Conservation (phyloP, 352 stramenopile genomes). For the Phytophthora chlamydospora region DNA sequence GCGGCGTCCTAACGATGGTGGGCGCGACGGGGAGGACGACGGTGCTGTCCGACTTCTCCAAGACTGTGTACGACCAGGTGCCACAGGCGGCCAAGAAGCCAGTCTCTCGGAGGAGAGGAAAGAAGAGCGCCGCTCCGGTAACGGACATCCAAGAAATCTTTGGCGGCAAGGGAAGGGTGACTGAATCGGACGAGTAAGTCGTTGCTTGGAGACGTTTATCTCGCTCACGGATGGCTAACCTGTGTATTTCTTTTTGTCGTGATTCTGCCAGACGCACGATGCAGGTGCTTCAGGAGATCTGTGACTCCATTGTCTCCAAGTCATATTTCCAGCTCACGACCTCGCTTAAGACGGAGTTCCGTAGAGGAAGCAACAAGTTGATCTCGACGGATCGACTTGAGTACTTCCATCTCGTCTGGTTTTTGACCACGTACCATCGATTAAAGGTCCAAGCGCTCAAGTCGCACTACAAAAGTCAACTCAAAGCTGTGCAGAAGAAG, state of each 20-base stretch:
- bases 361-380: slow-evolving; percentile 81
- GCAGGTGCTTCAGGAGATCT: slow-evolving; percentile 73
- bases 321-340: slow-evolving; percentile 88
- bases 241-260: slow-evolving; percentile 14
- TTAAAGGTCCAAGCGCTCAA: slow-evolving; percentile 77
- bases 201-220: background rate
- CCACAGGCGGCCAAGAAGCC: slow-evolving; percentile 77
- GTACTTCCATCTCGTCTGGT: slow-evolving; percentile 90
- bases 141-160: slow-evolving; percentile 84
- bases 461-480: slow-evolving; percentile 64
- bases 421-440: slow-evolving; percentile 83
- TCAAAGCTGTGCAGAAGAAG: slow-evolving; percentile 62
- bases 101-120: slow-evolving; percentile 44
- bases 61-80: slow-evolving; percentile 72
- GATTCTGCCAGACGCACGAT: slow-evolving; percentile 53
- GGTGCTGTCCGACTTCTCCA: slow-evolving; percentile 78
- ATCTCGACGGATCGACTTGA: slow-evolving; percentile 86
- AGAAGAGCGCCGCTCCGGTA: slow-evolving; percentile 51
- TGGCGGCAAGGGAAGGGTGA: slow-evolving; percentile 64
- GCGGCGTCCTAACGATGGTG: slow-evolving; percentile 84
- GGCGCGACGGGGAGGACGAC: slow-evolving; percentile 67
- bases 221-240: background rate
- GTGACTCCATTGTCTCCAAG: slow-evolving; percentile 72
- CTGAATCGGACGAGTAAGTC: slow-evolving; percentile 62
- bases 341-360: slow-evolving; percentile 88